A percentile compares a stretch with the other conserved stretches of the same genome.
These are phyloP conservation scores for Dinochytrium kinnereticum DNA, from an alignment of 371 early-diverging fungal genomes.

Conservation along the genomic window DNA sequence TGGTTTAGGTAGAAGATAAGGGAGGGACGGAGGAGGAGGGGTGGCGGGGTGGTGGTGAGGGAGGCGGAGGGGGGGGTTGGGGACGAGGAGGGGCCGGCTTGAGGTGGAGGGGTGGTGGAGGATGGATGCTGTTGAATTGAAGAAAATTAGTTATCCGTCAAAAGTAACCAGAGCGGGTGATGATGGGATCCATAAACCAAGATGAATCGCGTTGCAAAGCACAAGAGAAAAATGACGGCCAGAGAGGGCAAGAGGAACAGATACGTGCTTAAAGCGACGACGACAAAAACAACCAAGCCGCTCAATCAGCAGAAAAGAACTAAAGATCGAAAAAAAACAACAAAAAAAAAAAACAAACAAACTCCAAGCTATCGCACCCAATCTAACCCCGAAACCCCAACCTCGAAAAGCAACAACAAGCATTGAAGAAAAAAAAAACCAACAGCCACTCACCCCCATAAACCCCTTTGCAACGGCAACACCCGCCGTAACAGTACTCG, in stretches of 20 bases:
- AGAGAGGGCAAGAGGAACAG: too few relatives aligned
- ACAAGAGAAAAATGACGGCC: too few relatives aligned
- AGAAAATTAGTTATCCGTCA: too few relatives aligned
- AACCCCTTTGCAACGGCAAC: neutral
- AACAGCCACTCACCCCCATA: neutral
- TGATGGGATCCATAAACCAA: too few relatives aligned
- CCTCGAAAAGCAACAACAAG: neutral
- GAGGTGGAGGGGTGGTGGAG: too few relatives aligned
- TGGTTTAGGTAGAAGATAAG: slow-evolving; percentile 10
- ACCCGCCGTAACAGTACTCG: neutral
- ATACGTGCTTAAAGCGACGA: too few relatives aligned
- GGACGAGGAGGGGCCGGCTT: neutral
- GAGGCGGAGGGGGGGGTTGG: neutral
- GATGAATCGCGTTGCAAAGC: too few relatives aligned
- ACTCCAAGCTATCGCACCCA: neutral
- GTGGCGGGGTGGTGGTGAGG: neutral
- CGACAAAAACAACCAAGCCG: too few relatives aligned
- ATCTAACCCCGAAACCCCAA: too few relatives aligned
- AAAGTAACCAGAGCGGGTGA: too few relatives aligned
- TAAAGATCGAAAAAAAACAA: neutral
- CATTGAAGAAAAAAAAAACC: neutral
- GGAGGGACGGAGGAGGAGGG: neutral
- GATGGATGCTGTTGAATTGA: too few relatives aligned
- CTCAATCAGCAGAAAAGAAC: too few relatives aligned
- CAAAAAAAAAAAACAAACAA: neutral